These are phyloP conservation scores for Epichloe sylvatica DNA, from an alignment of 2,329 filamentous ascomycete species.

Conservation along the genomic window DNA sequence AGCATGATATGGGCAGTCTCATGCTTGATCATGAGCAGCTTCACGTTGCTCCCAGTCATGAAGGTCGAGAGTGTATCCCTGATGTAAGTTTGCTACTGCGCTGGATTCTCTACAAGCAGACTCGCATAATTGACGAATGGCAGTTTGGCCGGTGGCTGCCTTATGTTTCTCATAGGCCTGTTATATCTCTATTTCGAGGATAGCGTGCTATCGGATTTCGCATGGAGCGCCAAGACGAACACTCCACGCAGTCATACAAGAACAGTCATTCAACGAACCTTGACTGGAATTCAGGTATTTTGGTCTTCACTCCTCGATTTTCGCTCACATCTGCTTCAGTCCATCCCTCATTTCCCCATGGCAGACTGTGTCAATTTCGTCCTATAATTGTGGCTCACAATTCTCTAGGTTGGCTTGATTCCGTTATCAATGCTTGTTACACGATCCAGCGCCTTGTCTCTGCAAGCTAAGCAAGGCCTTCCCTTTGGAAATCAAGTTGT, in stretches of 20 bases:
- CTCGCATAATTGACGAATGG: slow-evolving; percentile 5
- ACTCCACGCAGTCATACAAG: slow-evolving; percentile 18
- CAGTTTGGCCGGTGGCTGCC: slow-evolving; percentile 49
- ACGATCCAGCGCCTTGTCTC: slow-evolving; percentile 65
- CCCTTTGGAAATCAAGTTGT: slow-evolving; percentile 78
- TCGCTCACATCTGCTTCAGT: neutral
- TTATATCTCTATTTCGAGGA: slow-evolving; percentile 73
- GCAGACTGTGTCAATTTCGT: neutral
- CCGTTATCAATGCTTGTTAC: slow-evolving; percentile 75
- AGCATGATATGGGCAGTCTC: slow-evolving; percentile 59
- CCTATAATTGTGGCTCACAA: neutral
- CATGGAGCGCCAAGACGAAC: slow-evolving; percentile 11
- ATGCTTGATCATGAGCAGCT: slow-evolving; percentile 74
- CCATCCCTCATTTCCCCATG: slow-evolving; percentile 5
- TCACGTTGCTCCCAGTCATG: slow-evolving; percentile 76
- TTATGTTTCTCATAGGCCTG: slow-evolving; percentile 66
- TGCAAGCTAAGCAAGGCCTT: slow-evolving; percentile 74
- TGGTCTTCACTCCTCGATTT: neutral
- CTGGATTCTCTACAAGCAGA: neutral
- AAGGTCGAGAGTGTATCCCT: slow-evolving; percentile 65
- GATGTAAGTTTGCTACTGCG: slow-evolving; percentile 42
- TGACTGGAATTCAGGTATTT: slow-evolving; percentile 53
- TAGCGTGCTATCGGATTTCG: slow-evolving; percentile 29
- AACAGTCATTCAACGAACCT: slow-evolving; percentile 34
- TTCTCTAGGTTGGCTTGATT: slow-evolving; percentile 54